Percentiles rank a stretch among this genome's conserved stretches.
Evolutionary conservation across 2,329 filamentous ascomycete species (phyloP).

Genomic region (Thelonectria discophora): DNA sequence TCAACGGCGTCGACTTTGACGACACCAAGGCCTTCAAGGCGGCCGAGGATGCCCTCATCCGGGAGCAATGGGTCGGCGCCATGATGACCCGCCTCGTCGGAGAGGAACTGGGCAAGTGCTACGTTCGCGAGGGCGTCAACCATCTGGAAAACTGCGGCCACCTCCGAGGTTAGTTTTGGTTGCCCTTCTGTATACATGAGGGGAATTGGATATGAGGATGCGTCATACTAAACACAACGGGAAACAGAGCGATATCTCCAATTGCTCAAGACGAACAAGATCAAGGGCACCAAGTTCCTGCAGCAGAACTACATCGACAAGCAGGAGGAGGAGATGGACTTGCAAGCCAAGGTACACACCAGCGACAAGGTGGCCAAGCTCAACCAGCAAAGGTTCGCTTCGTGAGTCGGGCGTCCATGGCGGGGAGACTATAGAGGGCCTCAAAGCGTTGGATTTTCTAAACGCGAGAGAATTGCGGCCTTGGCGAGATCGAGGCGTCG

Average conservation of each 20-base stretch:
- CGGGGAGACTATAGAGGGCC: constrained; percentile 16
- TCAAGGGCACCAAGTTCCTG: constrained; percentile 81
- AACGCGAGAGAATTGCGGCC: constrained; percentile 33
- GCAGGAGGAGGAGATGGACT: constrained; percentile 53
- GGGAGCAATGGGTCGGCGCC: constrained; percentile 87
- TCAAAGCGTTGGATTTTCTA: constrained; percentile 29
- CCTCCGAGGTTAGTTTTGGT: constrained; percentile 73
- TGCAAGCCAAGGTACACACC: constrained; percentile 51
- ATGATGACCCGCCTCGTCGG: constrained; percentile 88
- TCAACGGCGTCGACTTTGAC: constrained; percentile 87
- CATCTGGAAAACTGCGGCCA: constrained; percentile 87
- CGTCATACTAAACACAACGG: constrained; percentile 24
- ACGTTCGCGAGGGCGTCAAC: constrained; percentile 84
- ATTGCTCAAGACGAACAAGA: constrained; percentile 77
- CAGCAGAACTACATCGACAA: constrained; percentile 79
- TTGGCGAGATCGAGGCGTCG: constrained; percentile 32
- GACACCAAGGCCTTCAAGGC: constrained; percentile 83
- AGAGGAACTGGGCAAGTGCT: constrained; percentile 87
- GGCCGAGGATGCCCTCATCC: constrained; percentile 82
- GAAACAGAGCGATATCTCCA: constrained; percentile 78
- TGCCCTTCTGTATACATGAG: neutral
- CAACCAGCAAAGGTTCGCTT: constrained; percentile 47
- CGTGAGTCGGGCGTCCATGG: constrained; percentile 32
- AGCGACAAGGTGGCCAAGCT: constrained; percentile 52
- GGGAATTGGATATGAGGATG: constrained; percentile 11